Evolutionary conservation across 129 eudicot genomes (phyloP).

Genomic region (Smallanthus sonchifolius): DNA sequence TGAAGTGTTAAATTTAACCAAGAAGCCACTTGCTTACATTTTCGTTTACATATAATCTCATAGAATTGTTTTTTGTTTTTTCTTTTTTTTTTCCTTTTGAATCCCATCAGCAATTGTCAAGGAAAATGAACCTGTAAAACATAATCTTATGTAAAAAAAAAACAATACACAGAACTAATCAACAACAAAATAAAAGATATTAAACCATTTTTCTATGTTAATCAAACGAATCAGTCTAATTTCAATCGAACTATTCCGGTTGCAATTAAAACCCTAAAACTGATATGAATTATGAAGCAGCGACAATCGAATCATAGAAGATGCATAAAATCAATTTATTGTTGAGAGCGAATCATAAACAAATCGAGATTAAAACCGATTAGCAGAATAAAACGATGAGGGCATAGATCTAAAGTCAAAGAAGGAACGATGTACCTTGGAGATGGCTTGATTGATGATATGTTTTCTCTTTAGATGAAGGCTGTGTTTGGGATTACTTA

Average conservation of each 20-base stretch:
- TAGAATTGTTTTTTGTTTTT: neutral
- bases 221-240: neutral
- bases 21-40: neutral
- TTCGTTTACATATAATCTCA: neutral
- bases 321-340: neutral
- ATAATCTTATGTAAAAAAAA: neutral
- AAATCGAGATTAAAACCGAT: neutral
- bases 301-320: neutral
- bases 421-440: neutral
- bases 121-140: neutral
- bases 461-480: too few relatives aligned
- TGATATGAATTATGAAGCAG: neutral
- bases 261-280: neutral
- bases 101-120: neutral
- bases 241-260: neutral
- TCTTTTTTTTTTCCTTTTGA: neutral
- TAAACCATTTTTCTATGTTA: neutral
- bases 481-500: too few relatives aligned
- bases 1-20: neutral
- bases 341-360: neutral
- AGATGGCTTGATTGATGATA: neutral
- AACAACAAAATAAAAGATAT: neutral
- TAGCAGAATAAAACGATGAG: neutral
- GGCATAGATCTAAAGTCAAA: neutral
- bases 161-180: neutral